These are phyloP conservation scores for Basidiobolus meristosporus DNA, from an alignment of 371 early-diverging fungal species.

Conservation along the genomic window DNA sequence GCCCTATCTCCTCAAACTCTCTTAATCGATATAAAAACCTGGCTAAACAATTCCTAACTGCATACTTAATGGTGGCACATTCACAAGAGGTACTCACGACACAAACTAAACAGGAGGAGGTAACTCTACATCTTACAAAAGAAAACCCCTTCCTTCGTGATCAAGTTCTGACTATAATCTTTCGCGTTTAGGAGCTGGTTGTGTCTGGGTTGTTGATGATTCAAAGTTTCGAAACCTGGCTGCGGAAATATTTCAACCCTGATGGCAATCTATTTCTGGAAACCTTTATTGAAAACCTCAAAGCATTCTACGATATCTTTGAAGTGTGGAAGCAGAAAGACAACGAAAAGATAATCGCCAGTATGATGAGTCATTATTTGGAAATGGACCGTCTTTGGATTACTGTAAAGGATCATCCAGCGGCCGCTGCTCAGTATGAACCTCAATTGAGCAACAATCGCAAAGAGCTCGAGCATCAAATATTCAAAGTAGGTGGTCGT, in stretches of 20 bases:
- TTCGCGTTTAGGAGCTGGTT: slow-evolving; percentile 13
- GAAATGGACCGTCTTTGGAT: slow-evolving; percentile 46
- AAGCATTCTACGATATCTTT: slow-evolving; percentile 31
- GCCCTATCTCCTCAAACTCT: slow-evolving; percentile 1
- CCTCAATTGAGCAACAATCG: slow-evolving; percentile 27
- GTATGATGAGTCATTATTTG: slow-evolving; percentile 40
- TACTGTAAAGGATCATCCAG: slow-evolving; percentile 29
- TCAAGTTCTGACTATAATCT: not conserved
- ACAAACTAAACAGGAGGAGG: not conserved
- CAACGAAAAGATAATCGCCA: slow-evolving; percentile 26
- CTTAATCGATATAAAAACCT: slow-evolving; percentile 13
- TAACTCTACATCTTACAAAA: slow-evolving; percentile 1
- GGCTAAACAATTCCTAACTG: slow-evolving; percentile 35
- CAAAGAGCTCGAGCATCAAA: slow-evolving; percentile 12
- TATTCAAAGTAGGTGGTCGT: slow-evolving; percentile 15
- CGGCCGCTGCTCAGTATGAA: slow-evolving; percentile 26
- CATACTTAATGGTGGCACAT: slow-evolving; percentile 46
- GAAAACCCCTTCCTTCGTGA: not conserved
- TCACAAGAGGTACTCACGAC: slow-evolving; percentile 20
- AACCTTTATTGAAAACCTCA: slow-evolving; percentile 23
- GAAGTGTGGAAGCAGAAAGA: slow-evolving; percentile 54
- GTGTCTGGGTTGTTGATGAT: slow-evolving; percentile 21
- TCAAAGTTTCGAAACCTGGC: slow-evolving; percentile 28
- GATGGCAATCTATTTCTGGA: slow-evolving; percentile 3
- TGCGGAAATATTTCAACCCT: slow-evolving; percentile 8